A percentile compares a stretch with the other conserved stretches of the same genome.
Conservation (phyloP, 1,284 basidiomycete genomes). For the Cryptococcus jaspeensis region DNA sequence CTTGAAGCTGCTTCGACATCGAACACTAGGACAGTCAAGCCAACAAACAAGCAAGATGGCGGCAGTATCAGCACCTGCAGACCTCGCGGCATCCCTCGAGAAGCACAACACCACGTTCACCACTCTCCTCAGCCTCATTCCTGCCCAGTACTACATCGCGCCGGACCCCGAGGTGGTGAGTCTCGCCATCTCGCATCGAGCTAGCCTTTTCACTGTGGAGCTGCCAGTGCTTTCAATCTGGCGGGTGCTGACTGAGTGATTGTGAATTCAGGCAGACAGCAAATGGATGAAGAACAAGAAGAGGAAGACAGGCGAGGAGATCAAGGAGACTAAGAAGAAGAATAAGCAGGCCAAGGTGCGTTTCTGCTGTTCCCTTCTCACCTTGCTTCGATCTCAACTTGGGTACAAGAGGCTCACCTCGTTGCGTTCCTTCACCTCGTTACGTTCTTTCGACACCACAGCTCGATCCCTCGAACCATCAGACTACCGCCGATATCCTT, state of each 20-base stretch:
- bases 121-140: constrained; percentile 74
- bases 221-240: no score
- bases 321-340: constrained; percentile 82
- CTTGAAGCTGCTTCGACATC: no score
- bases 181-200: neutral
- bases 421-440: no score
- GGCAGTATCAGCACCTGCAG: constrained; percentile 33
- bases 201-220: neutral
- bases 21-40: no score
- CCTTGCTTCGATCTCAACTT: no score
- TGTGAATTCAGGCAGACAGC: constrained; percentile 56
- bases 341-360: constrained; percentile 78
- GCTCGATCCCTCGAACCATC: constrained; percentile 87
- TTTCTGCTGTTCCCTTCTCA: constrained; percentile 1
- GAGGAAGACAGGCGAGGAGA: constrained; percentile 74
- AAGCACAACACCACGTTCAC: constrained; percentile 81
- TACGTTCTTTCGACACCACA: no score
- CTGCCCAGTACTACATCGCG: constrained; percentile 79
- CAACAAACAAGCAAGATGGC: neutral
- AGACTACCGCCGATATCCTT: constrained; percentile 71
- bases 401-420: no score
- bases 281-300: constrained; percentile 90
- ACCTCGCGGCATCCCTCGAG: constrained; percentile 68
- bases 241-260: constrained; percentile 6
- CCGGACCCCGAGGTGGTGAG: constrained; percentile 64